A percentile compares a stretch with the other conserved stretches of the same genome.
phyloP scores from a whole-genome alignment of 2,329 filamentous ascomycete genomes.

The Penicillium paneum region DNA sequence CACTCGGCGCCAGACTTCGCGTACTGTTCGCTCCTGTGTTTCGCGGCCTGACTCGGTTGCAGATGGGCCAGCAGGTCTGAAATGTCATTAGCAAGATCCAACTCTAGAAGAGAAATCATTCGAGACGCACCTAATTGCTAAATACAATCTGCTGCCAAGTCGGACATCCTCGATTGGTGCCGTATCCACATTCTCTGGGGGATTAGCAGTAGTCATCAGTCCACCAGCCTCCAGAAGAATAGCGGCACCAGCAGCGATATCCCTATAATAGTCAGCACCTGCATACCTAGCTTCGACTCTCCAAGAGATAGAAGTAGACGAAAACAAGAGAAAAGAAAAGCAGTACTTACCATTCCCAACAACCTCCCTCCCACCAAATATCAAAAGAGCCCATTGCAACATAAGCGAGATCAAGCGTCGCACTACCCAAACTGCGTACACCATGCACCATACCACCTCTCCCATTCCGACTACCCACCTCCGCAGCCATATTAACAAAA shows the following conservation, averaged over 20 bases:
- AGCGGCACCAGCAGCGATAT: constrained; percentile 72
- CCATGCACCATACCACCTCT: constrained; percentile 78
- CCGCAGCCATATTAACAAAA: constrained; percentile 71
- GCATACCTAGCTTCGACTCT: not conserved
- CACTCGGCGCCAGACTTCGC: constrained; percentile 71
- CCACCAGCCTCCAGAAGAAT: constrained; percentile 72
- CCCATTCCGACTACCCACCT: constrained; percentile 59
- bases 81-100: constrained; percentile 1
- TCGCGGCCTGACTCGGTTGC: constrained; percentile 61
- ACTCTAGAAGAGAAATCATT: not conserved
- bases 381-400: constrained; percentile 72
- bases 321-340: not conserved
- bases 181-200: constrained; percentile 56
- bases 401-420: constrained; percentile 71
- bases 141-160: constrained; percentile 66
- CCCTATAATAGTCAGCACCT: constrained; percentile 39
- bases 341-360: constrained; percentile 67
- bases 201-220: constrained; percentile 70
- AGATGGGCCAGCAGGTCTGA: constrained; percentile 62
- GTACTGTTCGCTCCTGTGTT: constrained; percentile 66
- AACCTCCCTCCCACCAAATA: constrained; percentile 80
- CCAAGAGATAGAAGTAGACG: not conserved
- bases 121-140: constrained; percentile 60
- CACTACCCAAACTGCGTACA: constrained; percentile 67
- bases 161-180: constrained; percentile 58